A percentile compares a stretch with the other conserved stretches of the same genome.
Evolutionary conservation across 345 rosid species (phyloP).

Genomic region (Nephelium lappaceum): DNA sequence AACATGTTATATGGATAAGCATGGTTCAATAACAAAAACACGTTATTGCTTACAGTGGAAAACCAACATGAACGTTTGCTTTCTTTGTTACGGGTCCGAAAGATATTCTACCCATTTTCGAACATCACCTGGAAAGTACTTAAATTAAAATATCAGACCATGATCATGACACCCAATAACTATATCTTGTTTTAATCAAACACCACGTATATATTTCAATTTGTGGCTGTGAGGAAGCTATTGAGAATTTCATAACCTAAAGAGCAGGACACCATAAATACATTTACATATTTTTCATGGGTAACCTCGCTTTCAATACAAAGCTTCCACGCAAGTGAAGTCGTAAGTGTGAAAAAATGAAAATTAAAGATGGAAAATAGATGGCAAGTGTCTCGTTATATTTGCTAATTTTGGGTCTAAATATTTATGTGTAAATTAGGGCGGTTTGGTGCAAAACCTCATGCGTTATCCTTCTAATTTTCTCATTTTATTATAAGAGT

Average conservation of each 20-base stretch:
- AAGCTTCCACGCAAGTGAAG: conserved; percentile 19
- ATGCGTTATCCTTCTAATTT: neutral
- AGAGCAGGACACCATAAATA: neutral
- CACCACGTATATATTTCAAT: neutral
- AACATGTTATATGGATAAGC: conserved; percentile 10
- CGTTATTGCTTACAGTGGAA: conserved; percentile 31
- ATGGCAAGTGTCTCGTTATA: neutral
- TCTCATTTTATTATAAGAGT: neutral
- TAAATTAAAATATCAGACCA: conserved; percentile 9
- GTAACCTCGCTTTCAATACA: conserved; percentile 20
- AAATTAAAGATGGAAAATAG: neutral
- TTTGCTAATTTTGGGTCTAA: conserved; percentile 1
- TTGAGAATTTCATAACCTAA: neutral
- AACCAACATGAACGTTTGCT: conserved; percentile 30
- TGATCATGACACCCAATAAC: conserved; percentile 9
- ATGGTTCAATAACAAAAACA: neutral
- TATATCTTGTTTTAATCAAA: neutral
- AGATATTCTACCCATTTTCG: conserved; percentile 31
- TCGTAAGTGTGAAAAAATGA: neutral
- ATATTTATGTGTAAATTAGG: neutral
- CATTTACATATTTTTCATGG: neutral
- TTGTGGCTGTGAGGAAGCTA: conserved; percentile 7
- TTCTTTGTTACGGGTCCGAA: conserved; percentile 35
- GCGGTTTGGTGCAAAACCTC: neutral
- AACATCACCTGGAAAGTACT: conserved; percentile 8